A percentile compares a stretch with the other conserved stretches of the same genome.
Conservation (phyloP, 2,329 filamentous ascomycete genomes). For the Phyllosticta citribraziliensis region DNA sequence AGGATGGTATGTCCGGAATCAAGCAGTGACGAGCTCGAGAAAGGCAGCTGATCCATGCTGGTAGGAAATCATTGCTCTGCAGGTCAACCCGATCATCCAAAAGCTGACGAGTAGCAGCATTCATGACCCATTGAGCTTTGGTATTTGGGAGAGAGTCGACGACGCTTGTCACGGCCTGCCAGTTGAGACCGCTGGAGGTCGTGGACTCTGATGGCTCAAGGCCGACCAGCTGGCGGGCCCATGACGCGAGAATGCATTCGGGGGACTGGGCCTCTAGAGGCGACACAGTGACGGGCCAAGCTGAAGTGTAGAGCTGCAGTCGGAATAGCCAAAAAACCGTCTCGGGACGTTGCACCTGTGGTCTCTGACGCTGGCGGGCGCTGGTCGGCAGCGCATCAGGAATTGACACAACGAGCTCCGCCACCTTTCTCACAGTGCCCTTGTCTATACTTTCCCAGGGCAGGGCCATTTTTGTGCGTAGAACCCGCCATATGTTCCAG, state of each 20-base stretch:
- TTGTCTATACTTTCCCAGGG: not conserved
- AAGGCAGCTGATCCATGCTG: not conserved
- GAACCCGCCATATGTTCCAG: constrained; percentile 3
- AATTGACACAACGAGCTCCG: not conserved
- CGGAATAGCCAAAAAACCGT: not conserved
- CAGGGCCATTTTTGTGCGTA: not conserved
- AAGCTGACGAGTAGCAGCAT: not conserved
- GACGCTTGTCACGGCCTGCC: not conserved
- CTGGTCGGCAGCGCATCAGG: not conserved
- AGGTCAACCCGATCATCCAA: not conserved
- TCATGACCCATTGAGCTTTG: not conserved
- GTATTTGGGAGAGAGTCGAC: not conserved
- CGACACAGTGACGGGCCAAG: not conserved
- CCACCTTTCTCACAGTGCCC: not conserved
- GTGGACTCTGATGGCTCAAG: not conserved
- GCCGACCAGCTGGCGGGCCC: not conserved
- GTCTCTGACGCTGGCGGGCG: not conserved
- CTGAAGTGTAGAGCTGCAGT: not conserved
- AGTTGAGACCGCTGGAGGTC: not conserved
- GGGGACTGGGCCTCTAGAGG: not conserved
- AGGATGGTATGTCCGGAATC: not conserved
- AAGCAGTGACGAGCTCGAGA: not conserved
- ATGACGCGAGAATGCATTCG: not conserved
- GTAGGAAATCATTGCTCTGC: not conserved
- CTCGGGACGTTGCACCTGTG: not conserved